Evolutionary conservation across 371 early-diverging fungal species (phyloP).

Genomic region (Zopfochytrium polystomum): DNA sequence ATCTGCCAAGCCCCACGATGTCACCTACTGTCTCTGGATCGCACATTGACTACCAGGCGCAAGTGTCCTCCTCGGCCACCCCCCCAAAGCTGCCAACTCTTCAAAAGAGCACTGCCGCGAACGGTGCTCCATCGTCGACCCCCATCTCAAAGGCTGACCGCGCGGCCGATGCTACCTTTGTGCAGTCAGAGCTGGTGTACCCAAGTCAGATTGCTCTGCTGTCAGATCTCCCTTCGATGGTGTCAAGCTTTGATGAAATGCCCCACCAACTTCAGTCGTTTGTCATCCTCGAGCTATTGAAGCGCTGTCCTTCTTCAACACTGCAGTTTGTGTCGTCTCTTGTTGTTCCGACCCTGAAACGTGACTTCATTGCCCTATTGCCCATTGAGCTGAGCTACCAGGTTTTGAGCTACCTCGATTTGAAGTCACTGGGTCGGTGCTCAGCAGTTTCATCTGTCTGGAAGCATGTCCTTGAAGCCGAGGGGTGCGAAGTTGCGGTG

Average conservation of each 20-base stretch:
- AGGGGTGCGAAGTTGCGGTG: constrained; percentile 49
- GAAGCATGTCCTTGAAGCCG: constrained; percentile 71
- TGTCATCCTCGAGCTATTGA: constrained; percentile 70
- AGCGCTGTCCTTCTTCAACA: constrained; percentile 63
- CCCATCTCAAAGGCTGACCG: constrained; percentile 8
- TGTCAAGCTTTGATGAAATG: constrained; percentile 61
- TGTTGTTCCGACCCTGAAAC: constrained; percentile 74
- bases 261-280: constrained; percentile 68
- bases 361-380: constrained; percentile 79
- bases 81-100: not conserved
- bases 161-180: not conserved
- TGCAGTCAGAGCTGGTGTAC: not conserved
- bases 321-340: constrained; percentile 77
- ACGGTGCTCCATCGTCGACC: not conserved
- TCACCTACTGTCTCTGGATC: constrained; percentile 33
- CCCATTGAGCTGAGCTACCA: constrained; percentile 74
- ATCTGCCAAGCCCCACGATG: constrained; percentile 45
- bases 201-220: constrained; percentile 31
- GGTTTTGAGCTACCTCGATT: constrained; percentile 76
- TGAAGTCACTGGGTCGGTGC: constrained; percentile 70
- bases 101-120: not conserved
- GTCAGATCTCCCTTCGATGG: constrained; percentile 42
- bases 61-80: not conserved
- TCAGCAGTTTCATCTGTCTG: constrained; percentile 71
- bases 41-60: not conserved